Percentiles rank a stretch among this genome's conserved stretches.
These are phyloP conservation scores for Platismatia glauca DNA, from an alignment of 495 filamentous ascomycete species.

Conservation along the genomic window DNA sequence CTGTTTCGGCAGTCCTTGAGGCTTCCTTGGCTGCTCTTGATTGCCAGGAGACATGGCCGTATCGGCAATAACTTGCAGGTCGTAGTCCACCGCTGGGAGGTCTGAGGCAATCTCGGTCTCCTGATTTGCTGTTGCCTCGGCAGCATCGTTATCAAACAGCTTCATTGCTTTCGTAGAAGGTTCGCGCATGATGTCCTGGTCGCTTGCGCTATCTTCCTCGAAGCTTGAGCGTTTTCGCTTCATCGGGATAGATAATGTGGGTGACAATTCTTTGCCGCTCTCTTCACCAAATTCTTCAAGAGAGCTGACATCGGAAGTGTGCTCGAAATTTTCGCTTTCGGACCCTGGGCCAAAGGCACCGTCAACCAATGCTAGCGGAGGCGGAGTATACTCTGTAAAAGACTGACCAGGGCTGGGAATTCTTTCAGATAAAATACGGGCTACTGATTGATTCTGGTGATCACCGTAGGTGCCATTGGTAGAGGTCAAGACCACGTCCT, in stretches of 20 bases:
- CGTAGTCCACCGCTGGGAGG: neutral
- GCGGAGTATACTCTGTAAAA: neutral
- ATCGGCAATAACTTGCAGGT: neutral
- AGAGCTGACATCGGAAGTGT: conserved; percentile 20
- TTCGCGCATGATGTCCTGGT: conserved; percentile 17
- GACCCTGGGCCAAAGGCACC: neutral
- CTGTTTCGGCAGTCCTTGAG: conserved; percentile 20
- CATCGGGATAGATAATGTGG: conserved; percentile 26
- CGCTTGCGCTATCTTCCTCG: conserved; percentile 35
- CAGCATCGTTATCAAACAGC: neutral
- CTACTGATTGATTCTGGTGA: conserved; percentile 32
- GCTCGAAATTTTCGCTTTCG: conserved; percentile 10
- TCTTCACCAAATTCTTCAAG: conserved; percentile 21
- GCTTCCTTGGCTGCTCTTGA: neutral
- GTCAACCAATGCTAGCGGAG: conserved; percentile 23
- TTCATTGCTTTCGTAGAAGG: conserved; percentile 1
- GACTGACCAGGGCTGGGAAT: neutral
- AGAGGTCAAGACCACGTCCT: conserved; percentile 51
- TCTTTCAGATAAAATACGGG: conserved; percentile 5
- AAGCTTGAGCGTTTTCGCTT: conserved; percentile 42
- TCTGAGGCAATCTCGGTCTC: neutral
- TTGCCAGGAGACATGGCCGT: neutral
- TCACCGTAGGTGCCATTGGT: conserved; percentile 39
- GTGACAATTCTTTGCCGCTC: conserved; percentile 4
- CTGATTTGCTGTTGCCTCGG: neutral